These are phyloP conservation scores for Stromatinia cepivora DNA, from an alignment of 2,329 filamentous ascomycete genomes.

Conservation along the genomic window DNA sequence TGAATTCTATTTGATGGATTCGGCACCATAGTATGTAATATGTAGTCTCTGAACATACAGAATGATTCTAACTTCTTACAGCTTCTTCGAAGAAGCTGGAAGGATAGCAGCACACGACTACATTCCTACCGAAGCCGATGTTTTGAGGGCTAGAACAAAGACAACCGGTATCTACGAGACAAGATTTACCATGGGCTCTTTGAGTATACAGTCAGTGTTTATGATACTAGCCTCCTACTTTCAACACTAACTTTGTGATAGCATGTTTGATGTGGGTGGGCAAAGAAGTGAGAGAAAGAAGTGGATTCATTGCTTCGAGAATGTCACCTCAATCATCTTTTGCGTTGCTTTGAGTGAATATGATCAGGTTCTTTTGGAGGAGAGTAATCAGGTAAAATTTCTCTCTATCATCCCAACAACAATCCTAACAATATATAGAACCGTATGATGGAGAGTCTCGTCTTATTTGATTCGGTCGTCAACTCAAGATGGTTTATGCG, in stretches of 20 bases:
- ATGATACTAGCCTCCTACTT: background rate
- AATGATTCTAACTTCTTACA: conserved; percentile 45
- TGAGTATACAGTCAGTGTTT: conserved; percentile 89
- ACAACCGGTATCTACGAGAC: conserved; percentile 99
- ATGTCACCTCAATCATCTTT: conserved; percentile 99
- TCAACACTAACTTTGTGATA: conserved; percentile 44
- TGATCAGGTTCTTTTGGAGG: conserved; percentile 93
- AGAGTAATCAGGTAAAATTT: conserved; percentile 83
- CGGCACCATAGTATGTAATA: conserved; percentile 80
- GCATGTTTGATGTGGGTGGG: conserved; percentile 99
- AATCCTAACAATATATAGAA: conserved; percentile 60
- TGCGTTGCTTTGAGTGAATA: conserved; percentile 98
- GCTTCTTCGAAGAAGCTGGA: conserved; percentile 92
- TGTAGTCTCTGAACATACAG: background rate
- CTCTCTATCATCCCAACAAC: background rate
- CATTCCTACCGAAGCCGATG: conserved; percentile 90
- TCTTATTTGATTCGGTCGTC: conserved; percentile 96
- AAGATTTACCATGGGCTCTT: conserved; percentile 94
- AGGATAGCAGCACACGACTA: conserved; percentile 85
- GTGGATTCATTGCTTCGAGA: conserved; percentile 99
- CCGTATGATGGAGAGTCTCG: conserved; percentile 97
- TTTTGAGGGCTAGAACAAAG: conserved; percentile 92
- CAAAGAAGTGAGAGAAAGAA: conserved; percentile 98
- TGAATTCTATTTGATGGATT: conserved; percentile 99
- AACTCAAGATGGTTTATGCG: conserved; percentile 99